Evolutionary conservation across 2,329 filamentous ascomycete species (phyloP).

Genomic region (Penicillium sp.): DNA sequence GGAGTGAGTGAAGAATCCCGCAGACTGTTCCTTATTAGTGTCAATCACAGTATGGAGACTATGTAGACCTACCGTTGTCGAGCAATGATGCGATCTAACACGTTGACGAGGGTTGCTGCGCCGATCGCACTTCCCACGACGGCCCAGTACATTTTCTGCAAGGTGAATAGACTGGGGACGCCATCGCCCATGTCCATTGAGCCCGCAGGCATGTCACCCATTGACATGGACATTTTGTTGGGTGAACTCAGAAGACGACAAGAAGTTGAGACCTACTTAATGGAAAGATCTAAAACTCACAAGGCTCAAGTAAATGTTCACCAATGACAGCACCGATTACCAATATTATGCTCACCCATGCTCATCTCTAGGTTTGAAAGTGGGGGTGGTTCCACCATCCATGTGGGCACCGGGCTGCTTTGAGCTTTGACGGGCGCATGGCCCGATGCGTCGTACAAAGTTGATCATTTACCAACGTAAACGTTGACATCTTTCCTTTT

Average conservation of each 20-base stretch:
- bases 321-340: slow-evolving; percentile 2
- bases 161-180: slow-evolving; percentile 45
- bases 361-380: not conserved
- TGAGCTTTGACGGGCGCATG: not conserved
- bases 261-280: not conserved
- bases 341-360: slow-evolving; percentile 9
- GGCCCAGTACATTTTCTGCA: slow-evolving; percentile 54
- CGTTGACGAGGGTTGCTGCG: slow-evolving; percentile 37
- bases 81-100: slow-evolving; percentile 48
- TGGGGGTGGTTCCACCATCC: not conserved
- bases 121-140: slow-evolving; percentile 44
- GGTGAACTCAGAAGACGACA: not conserved
- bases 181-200: slow-evolving; percentile 43
- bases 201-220: slow-evolving; percentile 33
- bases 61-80: slow-evolving; percentile 46
- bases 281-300: not conserved
- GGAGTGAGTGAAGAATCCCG: slow-evolving; percentile 44
- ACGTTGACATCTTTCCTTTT: not conserved
- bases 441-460: not conserved
- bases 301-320: not conserved
- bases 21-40: slow-evolving; percentile 37
- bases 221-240: slow-evolving; percentile 23
- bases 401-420: not conserved
- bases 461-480: not conserved
- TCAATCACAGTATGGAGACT: not conserved